These are phyloP conservation scores for Penicillium sp. DNA, from an alignment of 2,329 filamentous ascomycete species.

Conservation along the genomic window DNA sequence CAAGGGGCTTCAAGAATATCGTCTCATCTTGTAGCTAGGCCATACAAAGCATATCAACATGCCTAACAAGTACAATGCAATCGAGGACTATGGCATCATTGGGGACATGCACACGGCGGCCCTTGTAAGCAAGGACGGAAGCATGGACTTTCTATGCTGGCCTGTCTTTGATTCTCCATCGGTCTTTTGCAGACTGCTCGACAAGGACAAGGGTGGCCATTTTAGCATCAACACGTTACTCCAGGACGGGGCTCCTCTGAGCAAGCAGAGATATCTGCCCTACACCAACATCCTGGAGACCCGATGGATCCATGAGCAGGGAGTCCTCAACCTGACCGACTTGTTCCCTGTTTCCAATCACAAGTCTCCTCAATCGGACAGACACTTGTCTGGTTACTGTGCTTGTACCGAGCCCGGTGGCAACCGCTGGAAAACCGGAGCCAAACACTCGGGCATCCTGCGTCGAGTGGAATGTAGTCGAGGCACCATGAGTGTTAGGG, in stretches of 20 bases:
- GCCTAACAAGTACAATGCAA: conserved; percentile 33
- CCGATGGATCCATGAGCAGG: conserved; percentile 71
- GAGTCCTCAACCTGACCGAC: conserved; percentile 68
- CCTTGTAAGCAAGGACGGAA: conserved; percentile 68
- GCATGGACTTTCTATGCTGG: conserved; percentile 77
- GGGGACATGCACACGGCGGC: conserved; percentile 78
- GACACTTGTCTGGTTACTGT: conserved; percentile 30
- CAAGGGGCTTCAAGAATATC: not conserved
- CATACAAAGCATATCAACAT: conserved; percentile 2
- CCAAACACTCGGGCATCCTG: conserved; percentile 52
- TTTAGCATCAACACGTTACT: conserved; percentile 59
- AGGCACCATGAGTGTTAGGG: conserved; percentile 60
- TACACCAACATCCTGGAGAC: conserved; percentile 73
- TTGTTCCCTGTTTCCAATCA: conserved; percentile 70
- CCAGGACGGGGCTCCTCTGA: conserved; percentile 49
- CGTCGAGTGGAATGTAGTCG: conserved; percentile 69
- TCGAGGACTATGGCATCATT: conserved; percentile 76
- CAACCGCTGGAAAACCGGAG: conserved; percentile 46
- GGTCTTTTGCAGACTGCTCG: conserved; percentile 69
- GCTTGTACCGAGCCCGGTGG: conserved; percentile 36
- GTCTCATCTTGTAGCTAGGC: not conserved
- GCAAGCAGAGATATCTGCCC: conserved; percentile 73
- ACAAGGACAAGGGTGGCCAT: conserved; percentile 70
- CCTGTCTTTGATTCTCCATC: conserved; percentile 75
- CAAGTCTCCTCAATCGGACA: conserved; percentile 40